phyloP scores from a whole-genome alignment of 2,329 filamentous ascomycete genomes.

The Sporothrix curviconia region DNA sequence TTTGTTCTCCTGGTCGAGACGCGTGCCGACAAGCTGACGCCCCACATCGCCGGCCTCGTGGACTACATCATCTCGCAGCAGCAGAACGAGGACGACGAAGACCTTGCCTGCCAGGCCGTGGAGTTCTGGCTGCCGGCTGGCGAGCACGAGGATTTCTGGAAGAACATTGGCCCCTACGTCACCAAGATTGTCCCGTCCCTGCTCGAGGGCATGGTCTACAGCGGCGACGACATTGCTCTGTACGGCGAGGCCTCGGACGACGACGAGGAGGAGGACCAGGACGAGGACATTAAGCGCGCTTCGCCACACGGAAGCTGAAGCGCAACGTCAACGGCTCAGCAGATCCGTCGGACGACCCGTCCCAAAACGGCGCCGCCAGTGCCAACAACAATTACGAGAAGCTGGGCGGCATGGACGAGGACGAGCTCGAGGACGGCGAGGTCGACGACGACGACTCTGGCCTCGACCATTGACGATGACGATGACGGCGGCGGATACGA shows the following conservation, averaged over 20 bases:
- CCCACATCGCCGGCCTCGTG: slow-evolving; percentile 80
- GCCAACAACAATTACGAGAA: slow-evolving; percentile 45
- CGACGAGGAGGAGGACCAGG: slow-evolving; percentile 83
- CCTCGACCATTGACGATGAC: slow-evolving; percentile 66
- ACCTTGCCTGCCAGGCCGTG: slow-evolving; percentile 86
- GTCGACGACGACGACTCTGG: slow-evolving; percentile 70
- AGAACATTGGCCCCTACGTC: slow-evolving; percentile 69
- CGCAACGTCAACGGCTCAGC: slow-evolving; percentile 50
- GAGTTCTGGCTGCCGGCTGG: slow-evolving; percentile 96
- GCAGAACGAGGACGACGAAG: slow-evolving; percentile 74
- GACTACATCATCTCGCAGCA: slow-evolving; percentile 92
- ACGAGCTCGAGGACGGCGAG: slow-evolving; percentile 14
- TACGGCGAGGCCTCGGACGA: slow-evolving; percentile 81
- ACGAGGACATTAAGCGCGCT: slow-evolving; percentile 85
- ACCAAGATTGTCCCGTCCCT: slow-evolving; percentile 82
- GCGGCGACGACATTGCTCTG: slow-evolving; percentile 82
- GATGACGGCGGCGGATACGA: slow-evolving; percentile 70
- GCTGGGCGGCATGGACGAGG: slow-evolving; percentile 51
- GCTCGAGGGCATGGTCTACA: slow-evolving; percentile 92
- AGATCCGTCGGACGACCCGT: slow-evolving; percentile 43
- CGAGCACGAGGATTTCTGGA: slow-evolving; percentile 75
- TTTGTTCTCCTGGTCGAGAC: slow-evolving; percentile 91
- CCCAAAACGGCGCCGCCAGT: slow-evolving; percentile 41
- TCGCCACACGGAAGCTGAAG: slow-evolving; percentile 64
- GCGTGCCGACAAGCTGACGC: slow-evolving; percentile 80